Base-by-base conservation (phyloP, 768 basidiomycete species). In the Suillus tomentosus region DNA sequence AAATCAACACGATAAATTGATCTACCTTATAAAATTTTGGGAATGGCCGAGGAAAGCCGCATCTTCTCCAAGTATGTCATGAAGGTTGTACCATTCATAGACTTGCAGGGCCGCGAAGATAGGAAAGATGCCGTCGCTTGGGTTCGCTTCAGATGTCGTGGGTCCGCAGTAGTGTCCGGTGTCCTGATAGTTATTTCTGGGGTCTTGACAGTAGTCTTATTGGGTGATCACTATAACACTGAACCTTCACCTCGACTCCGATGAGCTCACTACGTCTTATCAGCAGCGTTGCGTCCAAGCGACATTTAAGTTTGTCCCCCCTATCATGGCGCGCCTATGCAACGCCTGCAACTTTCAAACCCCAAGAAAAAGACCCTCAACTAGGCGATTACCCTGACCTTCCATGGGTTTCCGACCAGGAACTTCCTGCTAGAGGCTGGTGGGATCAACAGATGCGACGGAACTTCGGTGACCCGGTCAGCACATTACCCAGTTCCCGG, bases 381-480 rank as follows among this genome's bases (percentile, higher is more conserved):
- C 77, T 91, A 22, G 81, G 81, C 62, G 90, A 85, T 68, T 93
- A 95, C 68, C 92, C 92, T 10, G 80, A 87, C 64, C 81, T 92
- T 7, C 90, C 91, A 43, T 80, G 79, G 73, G 79, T 86, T 50
- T 90, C 89, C 11, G 81, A 84, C 69, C 91, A 93, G 70, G 79
- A 81, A 10, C 82, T 88, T 13, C 79, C 85, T 24, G 79, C 92
- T 0, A 79, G 76, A 58, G 89, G 90, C 51, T 95, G 92, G 92
- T 83, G 88, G 72, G 93, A 95, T 73, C 73, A 74, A 42, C 85
- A 91, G 70, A 84, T 89, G 80, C 82, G 93, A 66, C 85, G 92
- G 62, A 93, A 95, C 73, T 88, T 88, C 78, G 91, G 89, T 58
- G 92, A 95, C 65, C 80, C 89, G 50, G 93, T 93, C 69, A 67